Percentiles rank a stretch among this genome's conserved stretches.
phyloP scores from a whole-genome alignment of 1,139 yeast species.

The Pichia cactophila region DNA sequence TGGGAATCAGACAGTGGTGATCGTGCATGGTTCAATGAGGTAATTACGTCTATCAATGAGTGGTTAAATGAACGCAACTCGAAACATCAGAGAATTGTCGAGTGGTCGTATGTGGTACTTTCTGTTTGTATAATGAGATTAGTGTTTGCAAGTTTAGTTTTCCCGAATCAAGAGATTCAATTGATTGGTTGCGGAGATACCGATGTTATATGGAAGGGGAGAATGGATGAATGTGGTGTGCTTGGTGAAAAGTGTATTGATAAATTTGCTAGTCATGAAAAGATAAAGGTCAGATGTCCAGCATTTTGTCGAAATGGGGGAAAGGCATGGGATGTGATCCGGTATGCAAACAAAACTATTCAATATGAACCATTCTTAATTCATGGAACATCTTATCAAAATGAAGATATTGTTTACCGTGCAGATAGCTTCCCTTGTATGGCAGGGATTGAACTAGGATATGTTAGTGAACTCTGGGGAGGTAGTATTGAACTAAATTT shows the following conservation, averaged over 20 bases:
- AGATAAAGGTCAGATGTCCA: slow-evolving; percentile 69
- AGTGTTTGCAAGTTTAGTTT: not conserved
- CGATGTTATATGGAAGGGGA: slow-evolving; percentile 60
- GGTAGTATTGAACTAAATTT: slow-evolving; percentile 71
- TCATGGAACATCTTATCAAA: slow-evolving; percentile 53
- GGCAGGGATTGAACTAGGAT: slow-evolving; percentile 82
- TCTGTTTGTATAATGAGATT: not conserved
- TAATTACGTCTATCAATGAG: too few species aligned
- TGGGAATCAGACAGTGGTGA: not conserved
- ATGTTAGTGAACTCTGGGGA: slow-evolving; percentile 64
- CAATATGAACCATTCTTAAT: slow-evolving; percentile 68
- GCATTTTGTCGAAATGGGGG: slow-evolving; percentile 78
- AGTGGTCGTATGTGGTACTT: not conserved
- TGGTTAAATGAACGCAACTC: not conserved
- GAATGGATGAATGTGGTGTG: slow-evolving; percentile 69
- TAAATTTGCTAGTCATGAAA: slow-evolving; percentile 33
- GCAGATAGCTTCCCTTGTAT: slow-evolving; percentile 90
- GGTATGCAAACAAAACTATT: slow-evolving; percentile 62
- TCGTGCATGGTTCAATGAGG: not conserved
- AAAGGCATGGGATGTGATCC: slow-evolving; percentile 68
- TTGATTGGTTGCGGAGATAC: slow-evolving; percentile 38
- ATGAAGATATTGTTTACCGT: slow-evolving; percentile 42
- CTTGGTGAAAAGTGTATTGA: slow-evolving; percentile 49
- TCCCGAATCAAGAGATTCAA: slow-evolving; percentile 7
- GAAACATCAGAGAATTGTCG: not conserved